Evolutionary conservation across 305 asterid genomes (phyloP).

Genomic region (Fraxinus platypoda): DNA sequence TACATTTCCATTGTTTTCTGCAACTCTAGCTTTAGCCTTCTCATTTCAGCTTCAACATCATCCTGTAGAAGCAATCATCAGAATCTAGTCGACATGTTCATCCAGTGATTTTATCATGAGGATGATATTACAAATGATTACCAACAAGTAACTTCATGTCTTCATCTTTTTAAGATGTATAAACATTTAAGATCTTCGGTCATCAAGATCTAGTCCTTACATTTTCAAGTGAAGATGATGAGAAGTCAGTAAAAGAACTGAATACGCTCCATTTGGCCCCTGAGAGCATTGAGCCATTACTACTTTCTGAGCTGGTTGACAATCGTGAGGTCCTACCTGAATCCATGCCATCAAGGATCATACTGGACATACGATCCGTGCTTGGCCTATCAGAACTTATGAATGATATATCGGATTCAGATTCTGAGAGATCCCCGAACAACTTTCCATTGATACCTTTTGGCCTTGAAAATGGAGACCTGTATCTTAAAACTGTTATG

Average conservation of each 20-base stretch:
- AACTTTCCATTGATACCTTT: slow-evolving; percentile 38
- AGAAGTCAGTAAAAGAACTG: slow-evolving; percentile 49
- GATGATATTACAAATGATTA: neutral
- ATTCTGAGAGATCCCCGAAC: slow-evolving; percentile 51
- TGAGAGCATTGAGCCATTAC: slow-evolving; percentile 50
- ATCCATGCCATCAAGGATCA: slow-evolving; percentile 45
- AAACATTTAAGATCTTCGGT: neutral
- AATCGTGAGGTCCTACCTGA: slow-evolving; percentile 44
- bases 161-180: neutral
- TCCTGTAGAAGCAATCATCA: slow-evolving; percentile 43
- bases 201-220: slow-evolving; percentile 37
- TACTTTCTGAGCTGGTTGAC: slow-evolving; percentile 77
- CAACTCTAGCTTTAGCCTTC: slow-evolving; percentile 75
- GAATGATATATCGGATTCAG: slow-evolving; percentile 75
- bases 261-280: slow-evolving; percentile 49
- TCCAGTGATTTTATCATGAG: neutral
- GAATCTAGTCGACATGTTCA: neutral
- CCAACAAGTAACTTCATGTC: neutral
- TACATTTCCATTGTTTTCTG: slow-evolving; percentile 87
- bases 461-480: slow-evolving; percentile 58
- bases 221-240: slow-evolving; percentile 56
- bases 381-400: slow-evolving; percentile 81
- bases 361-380: slow-evolving; percentile 51
- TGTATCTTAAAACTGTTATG: slow-evolving; percentile 15
- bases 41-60: slow-evolving; percentile 85